Evolutionary conservation across 2,329 filamentous ascomycete species (phyloP).

Genomic region (Cryphonectria parasitica): DNA sequence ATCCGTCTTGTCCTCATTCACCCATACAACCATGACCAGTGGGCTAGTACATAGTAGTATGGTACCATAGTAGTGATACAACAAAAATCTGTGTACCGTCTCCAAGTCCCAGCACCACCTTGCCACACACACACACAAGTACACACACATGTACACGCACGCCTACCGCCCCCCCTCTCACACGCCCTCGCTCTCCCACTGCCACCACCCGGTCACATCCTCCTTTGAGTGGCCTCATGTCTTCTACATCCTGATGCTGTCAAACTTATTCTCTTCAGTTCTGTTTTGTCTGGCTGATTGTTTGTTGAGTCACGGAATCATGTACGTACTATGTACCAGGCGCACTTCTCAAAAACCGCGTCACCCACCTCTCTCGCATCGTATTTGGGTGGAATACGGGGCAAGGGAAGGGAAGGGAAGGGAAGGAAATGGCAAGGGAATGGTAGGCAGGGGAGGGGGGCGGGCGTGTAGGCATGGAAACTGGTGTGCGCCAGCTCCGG

Average conservation of each 20-base stretch:
- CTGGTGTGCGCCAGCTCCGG: slow-evolving; percentile 10
- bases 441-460: background rate
- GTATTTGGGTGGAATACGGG: too few species aligned
- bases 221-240: background rate
- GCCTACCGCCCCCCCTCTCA: background rate
- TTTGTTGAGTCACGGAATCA: background rate
- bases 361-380: background rate
- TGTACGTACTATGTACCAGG: background rate
- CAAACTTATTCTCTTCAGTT: background rate
- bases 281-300: background rate
- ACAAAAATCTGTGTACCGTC: slow-evolving; percentile 3
- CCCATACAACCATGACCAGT: background rate
- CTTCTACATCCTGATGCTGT: background rate
- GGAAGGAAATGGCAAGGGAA: background rate
- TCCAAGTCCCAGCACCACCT: background rate
- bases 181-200: background rate
- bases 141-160: background rate
- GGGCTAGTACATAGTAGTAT: background rate
- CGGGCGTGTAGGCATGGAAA: background rate
- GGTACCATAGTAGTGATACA: slow-evolving; percentile 2
- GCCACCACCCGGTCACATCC: background rate
- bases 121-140: background rate
- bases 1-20: background rate
- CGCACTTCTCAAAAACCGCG: background rate
- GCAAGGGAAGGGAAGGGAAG: background rate